Evolutionary conservation across 805 yeast species (phyloP).

Genomic region (Ogataea parapolymorpha): DNA sequence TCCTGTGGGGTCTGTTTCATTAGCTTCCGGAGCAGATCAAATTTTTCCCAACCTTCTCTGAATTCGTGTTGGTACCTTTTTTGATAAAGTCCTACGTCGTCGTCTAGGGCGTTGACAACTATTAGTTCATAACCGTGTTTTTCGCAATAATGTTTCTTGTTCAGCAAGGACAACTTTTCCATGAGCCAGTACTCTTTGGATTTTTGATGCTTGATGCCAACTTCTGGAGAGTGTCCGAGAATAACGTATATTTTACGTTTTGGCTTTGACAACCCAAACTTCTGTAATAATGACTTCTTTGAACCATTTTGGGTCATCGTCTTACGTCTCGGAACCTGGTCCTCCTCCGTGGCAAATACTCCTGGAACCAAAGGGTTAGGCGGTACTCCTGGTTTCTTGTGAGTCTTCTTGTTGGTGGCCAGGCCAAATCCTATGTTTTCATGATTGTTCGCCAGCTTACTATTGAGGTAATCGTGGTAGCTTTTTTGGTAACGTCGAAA

Average conservation of each 20-base stretch:
- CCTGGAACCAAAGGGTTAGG: slow-evolving; percentile 28
- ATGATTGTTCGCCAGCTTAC: slow-evolving; percentile 22
- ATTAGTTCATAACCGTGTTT: slow-evolving; percentile 47
- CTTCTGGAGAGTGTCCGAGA: slow-evolving; percentile 39
- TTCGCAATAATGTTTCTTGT: slow-evolving; percentile 46
- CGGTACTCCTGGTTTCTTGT: slow-evolving; percentile 28
- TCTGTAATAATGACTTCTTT: slow-evolving; percentile 4
- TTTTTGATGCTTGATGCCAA: slow-evolving; percentile 40
- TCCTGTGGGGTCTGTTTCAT: slow-evolving; percentile 33
- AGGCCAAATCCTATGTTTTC: slow-evolving; percentile 26
- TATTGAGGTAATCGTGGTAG: slow-evolving; percentile 26
- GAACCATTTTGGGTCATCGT: slow-evolving; percentile 3
- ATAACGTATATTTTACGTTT: slow-evolving; percentile 35
- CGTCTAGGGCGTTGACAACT: slow-evolving; percentile 28
- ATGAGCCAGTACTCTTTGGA: slow-evolving; percentile 42
- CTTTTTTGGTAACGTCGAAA: slow-evolving; percentile 15
- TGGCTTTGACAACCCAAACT: slow-evolving; percentile 11
- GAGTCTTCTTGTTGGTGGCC: slow-evolving; percentile 15
- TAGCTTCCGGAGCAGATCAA: slow-evolving; percentile 34
- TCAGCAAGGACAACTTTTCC: slow-evolving; percentile 45
- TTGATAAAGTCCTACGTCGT: slow-evolving; percentile 40
- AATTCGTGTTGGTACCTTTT: slow-evolving; percentile 48
- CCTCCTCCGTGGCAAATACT: slow-evolving; percentile 17
- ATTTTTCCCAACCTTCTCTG: slow-evolving; percentile 46
- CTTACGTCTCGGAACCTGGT: not conserved